Evolutionary conservation across 306 rosid genomes (phyloP), one percentile per base, ranked within the genome.

Genomic region (Aeschynomene evenia): DNA sequence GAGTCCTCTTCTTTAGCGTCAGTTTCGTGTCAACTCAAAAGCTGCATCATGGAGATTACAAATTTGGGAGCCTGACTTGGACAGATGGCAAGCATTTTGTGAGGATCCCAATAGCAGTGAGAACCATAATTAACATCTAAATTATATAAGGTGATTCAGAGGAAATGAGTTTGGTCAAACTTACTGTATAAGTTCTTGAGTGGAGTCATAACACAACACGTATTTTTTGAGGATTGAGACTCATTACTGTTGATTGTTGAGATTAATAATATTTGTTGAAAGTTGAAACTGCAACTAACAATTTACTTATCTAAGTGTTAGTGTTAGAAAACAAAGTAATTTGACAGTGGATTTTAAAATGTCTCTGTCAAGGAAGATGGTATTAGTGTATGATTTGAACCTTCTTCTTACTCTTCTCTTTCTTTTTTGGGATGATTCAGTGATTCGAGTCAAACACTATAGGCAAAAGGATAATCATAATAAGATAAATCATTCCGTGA

Each of bases 61-160:
- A 70, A 86, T 86, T 84, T 51, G 96, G 96, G 52, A 84, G 88
- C 78, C 64, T 89, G 51, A 89, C 87, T 6, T 89, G 92, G 96
- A 79, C 88, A 22, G 80, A 86, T 50, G 88, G 92, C 9, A 80
- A 69, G 54, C 90, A 82, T 84, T 63, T 74, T 33, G 88, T 89
- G 57, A 84, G 92, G 77, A 81, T 13, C 68, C 92, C 92, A 19
- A 50, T 89, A 55, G 83, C 80, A 12, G 80, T 83, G 42, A 84
- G 88, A 29, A 79, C 73, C 37, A 69, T 48, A 22, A n/a, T n/a
- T n/a, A n/a, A 59, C 68, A 31, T 70, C 73, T 65, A 85, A 80
- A 53, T 68, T 20, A 22, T 77, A 26, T 26, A 26, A 2, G 2
- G 29, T 26, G 29, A 26, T 3, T 26, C 29, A n/a, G n/a, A n/a